A percentile compares a stretch with the other conserved stretches of the same genome.
These are phyloP conservation scores for Fusarium scirpi DNA, from an alignment of 2,329 filamentous ascomycete genomes.

Conservation along the genomic window DNA sequence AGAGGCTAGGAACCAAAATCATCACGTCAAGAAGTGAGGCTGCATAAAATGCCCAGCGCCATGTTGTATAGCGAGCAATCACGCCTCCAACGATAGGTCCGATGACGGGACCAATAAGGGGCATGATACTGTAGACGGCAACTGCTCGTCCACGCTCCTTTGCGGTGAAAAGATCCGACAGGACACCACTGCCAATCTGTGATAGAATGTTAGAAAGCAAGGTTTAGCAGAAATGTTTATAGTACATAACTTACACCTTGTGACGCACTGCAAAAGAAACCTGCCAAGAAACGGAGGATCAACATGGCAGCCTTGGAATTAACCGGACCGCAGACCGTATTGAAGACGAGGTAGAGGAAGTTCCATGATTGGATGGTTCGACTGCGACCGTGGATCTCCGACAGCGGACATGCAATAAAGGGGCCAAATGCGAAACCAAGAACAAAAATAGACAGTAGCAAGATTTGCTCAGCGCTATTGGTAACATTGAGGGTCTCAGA, in stretches of 20 bases:
- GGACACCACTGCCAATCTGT: background rate
- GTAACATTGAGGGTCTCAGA: too few relatives aligned
- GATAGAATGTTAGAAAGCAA: background rate
- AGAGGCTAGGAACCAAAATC: background rate
- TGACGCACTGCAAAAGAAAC: background rate
- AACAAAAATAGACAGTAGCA: conserved; percentile 11
- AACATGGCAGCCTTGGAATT: background rate
- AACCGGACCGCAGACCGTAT: background rate
- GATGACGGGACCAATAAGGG: conserved; percentile 53
- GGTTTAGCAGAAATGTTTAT: background rate
- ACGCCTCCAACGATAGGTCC: conserved; percentile 65
- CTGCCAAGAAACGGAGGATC: background rate
- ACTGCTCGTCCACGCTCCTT: background rate
- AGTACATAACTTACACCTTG: background rate
- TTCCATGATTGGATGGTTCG: background rate
- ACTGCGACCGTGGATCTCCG: conserved; percentile 17
- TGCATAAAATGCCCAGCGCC: conserved; percentile 70
- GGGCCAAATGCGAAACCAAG: conserved; percentile 19
- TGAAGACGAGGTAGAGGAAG: conserved; percentile 8
- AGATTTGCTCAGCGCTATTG: too few relatives aligned
- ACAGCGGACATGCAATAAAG: conserved; percentile 5
- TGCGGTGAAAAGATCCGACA: background rate
- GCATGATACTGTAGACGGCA: conserved; percentile 23
- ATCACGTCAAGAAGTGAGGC: conserved; percentile 46
- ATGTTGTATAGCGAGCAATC: conserved; percentile 69